Evolutionary conservation across 441 rosid genomes (phyloP), one percentile per base, ranked within the genome.

Genomic region (Corymbia calophylla): DNA sequence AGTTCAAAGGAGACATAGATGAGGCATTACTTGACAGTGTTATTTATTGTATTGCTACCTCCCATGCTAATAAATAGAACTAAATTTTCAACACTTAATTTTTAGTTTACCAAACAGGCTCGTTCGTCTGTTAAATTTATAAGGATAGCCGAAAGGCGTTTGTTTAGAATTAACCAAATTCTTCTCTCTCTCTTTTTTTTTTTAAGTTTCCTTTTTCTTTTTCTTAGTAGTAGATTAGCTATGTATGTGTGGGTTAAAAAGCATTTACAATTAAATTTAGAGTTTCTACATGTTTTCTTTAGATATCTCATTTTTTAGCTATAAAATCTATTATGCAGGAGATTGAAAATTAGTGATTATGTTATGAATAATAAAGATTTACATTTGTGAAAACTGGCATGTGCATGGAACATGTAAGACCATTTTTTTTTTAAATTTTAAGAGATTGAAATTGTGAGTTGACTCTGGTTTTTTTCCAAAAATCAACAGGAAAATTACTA

Each of bases 371-470:
- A 31, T 7, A 17, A 32, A 8, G 11, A 66, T 31, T 66, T 16
- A 31, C 21, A 66, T 32, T 32, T 68, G 77, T 68, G 77, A 31
- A 32, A 32, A 68, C 25, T 1, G 14, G 32, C 80, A 68, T 8
- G 77, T 17, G 2, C 77, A 17, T 4, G 17, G 81, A 10, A 39
- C 11, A 73, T 3, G 16, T 18, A 35, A 35, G 13, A 1, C 9
- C 18, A 0, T 9, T 17, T 8, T 31, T 18, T 4, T 5, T 16
- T 8, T 1, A n/a, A n/a, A 8, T 8, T 12, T 21, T 8, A 9
- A 3, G 51, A 73, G 84, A 1, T 39, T 39, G 47, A 32, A 10
- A 39, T 39, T 6, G n/a, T 25, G 51, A 73, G 6, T 73, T 19
- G 48, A 21, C 84, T 73, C 9, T 29, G n/a, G 51, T 39, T 10